These are phyloP conservation scores for Lachnellula cervina DNA, from an alignment of 2,329 filamentous ascomycete species.

Conservation along the genomic window DNA sequence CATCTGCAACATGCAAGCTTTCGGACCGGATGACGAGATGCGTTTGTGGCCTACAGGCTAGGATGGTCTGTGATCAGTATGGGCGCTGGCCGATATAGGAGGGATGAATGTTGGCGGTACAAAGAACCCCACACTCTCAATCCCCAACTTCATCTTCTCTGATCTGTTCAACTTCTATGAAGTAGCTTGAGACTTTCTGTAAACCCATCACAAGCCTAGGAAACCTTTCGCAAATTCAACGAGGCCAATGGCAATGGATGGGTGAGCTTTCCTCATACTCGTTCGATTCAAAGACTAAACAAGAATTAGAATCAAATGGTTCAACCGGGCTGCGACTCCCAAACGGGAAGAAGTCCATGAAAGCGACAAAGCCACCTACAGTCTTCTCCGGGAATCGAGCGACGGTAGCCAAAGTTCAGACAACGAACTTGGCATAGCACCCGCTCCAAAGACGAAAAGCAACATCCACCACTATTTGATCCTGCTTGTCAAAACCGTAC, in stretches of 20 bases:
- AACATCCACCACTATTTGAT: neutral
- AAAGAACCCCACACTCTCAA: too few relatives aligned
- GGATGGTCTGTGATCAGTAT: too few relatives aligned
- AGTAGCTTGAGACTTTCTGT: neutral
- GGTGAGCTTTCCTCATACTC: neutral
- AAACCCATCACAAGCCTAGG: neutral
- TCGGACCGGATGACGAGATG: too few relatives aligned
- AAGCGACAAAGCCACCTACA: neutral
- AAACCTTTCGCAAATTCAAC: neutral
- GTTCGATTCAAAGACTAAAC: neutral
- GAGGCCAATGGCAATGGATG: neutral
- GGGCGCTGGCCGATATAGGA: too few relatives aligned
- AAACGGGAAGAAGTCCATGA: neutral
- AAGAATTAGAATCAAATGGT: constrained; percentile 2
- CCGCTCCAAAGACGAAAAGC: neutral
- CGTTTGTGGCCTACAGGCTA: too few relatives aligned
- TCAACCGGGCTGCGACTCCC: neutral
- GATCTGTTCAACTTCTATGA: neutral
- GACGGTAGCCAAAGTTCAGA: neutral
- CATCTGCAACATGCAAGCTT: too few relatives aligned
- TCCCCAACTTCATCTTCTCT: too few relatives aligned
- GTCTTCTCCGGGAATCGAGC: constrained; percentile 4
- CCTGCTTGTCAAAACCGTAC: neutral
- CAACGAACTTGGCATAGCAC: neutral
- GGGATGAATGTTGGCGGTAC: too few relatives aligned